Conservation (phyloP, 2,329 filamentous ascomycete species). For the Fusarium anthophilum region DNA sequence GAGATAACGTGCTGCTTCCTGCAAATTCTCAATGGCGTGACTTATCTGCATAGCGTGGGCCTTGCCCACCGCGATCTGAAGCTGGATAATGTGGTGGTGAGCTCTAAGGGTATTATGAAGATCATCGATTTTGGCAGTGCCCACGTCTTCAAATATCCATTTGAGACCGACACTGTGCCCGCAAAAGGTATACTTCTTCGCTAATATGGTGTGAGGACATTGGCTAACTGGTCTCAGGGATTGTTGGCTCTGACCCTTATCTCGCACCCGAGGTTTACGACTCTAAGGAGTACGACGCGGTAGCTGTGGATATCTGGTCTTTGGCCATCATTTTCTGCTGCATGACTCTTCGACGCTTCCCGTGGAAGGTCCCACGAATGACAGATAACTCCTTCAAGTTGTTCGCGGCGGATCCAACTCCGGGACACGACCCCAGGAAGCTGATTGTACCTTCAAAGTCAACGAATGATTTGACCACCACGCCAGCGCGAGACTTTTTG, state of each 20-base stretch:
- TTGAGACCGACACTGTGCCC: conserved; percentile 73
- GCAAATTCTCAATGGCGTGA: conserved; percentile 93
- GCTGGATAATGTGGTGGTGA: conserved; percentile 97
- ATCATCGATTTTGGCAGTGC: conserved; percentile 99
- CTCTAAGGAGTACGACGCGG: conserved; percentile 90
- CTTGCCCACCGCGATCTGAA: conserved; percentile 95
- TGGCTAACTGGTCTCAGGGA: conserved; percentile 52
- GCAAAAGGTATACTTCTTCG: conserved; percentile 47
- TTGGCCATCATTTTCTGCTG: conserved; percentile 98
- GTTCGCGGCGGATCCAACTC: conserved; percentile 86
- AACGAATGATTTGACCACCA: conserved; percentile 54
- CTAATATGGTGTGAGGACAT: background rate
- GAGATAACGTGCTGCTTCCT: conserved; percentile 92
- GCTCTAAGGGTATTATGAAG: conserved; percentile 97
- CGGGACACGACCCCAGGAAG: conserved; percentile 70
- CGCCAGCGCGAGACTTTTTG: conserved; percentile 52
- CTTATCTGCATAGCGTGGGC: conserved; percentile 94
- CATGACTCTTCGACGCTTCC: conserved; percentile 94
- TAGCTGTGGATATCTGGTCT: conserved; percentile 96
- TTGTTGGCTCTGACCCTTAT: conserved; percentile 90
- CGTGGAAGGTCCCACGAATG: conserved; percentile 93
- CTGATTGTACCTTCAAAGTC: conserved; percentile 59
- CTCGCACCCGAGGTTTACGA: conserved; percentile 97
- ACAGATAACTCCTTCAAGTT: conserved; percentile 96
- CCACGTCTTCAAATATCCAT: conserved; percentile 96